These are phyloP conservation scores for Scheffersomyces lignicola DNA, from an alignment of 1,139 yeast species.

Conservation along the genomic window DNA sequence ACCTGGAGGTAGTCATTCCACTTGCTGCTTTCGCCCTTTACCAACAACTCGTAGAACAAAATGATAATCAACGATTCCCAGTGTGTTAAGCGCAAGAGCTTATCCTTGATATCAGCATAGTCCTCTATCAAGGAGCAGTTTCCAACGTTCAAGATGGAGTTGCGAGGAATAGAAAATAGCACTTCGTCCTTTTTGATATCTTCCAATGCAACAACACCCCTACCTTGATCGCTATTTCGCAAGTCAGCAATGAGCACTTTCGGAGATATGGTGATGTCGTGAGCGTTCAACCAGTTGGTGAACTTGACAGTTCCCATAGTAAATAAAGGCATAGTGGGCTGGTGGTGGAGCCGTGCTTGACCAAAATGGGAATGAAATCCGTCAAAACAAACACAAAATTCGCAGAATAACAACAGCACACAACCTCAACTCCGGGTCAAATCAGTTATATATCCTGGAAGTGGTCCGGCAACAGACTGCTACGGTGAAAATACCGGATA, in stretches of 20 bases:
- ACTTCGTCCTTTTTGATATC: conserved; percentile 60
- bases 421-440: too few species aligned
- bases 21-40: conserved; percentile 40
- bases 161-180: conserved; percentile 69
- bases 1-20: conserved; percentile 76
- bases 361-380: too few species aligned
- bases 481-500: too few species aligned
- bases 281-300: conserved; percentile 50
- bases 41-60: conserved; percentile 57
- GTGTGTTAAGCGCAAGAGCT: conserved; percentile 49
- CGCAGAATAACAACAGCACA: too few species aligned
- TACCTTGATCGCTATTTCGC: conserved; percentile 62
- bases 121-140: conserved; percentile 49
- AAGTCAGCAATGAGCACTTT: conserved; percentile 63
- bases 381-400: conserved; percentile 4
- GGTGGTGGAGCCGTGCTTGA: too few species aligned
- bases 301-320: conserved; percentile 38
- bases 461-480: too few species aligned
- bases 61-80: conserved; percentile 80
- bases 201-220: conserved; percentile 69
- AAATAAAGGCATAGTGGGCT: conserved; percentile 5
- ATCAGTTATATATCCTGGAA: too few species aligned
- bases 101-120: conserved; percentile 29
- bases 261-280: conserved; percentile 51
- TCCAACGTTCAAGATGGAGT: conserved; percentile 54